Conservation (phyloP, 192 early-diverging fungal genomes). For the Thamnidium elegans region DNA sequence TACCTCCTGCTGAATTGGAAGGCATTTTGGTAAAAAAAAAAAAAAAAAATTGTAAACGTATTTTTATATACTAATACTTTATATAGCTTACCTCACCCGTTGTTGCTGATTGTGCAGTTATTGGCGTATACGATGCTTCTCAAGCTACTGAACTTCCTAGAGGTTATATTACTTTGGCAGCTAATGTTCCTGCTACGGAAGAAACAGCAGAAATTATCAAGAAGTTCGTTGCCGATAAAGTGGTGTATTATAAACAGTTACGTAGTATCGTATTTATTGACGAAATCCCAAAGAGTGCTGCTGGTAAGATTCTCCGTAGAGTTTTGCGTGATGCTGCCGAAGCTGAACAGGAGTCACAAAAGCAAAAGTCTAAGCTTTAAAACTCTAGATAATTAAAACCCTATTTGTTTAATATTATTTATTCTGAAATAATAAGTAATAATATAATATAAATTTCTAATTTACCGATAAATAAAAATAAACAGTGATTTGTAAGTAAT, state of each 20-base stretch:
- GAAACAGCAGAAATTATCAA: slow-evolving; percentile 42
- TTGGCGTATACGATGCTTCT: slow-evolving; percentile 59
- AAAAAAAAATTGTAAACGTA: not conserved
- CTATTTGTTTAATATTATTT: too few species aligned
- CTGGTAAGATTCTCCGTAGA: slow-evolving; percentile 81
- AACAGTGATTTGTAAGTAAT: too few species aligned
- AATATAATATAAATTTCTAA: too few species aligned
- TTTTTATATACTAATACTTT: slow-evolving; percentile 1
- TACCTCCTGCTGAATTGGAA: slow-evolving; percentile 88
- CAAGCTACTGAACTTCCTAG: slow-evolving; percentile 75
- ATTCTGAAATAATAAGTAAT: too few species aligned
- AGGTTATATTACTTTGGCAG: slow-evolving; percentile 69
- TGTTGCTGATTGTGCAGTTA: slow-evolving; percentile 69
- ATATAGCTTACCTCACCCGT: slow-evolving; percentile 61
- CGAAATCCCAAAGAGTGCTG: slow-evolving; percentile 69
- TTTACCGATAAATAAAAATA: too few species aligned
- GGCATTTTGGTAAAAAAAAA: slow-evolving; percentile 36
- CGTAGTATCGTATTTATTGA: slow-evolving; percentile 80
- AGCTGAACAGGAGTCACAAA: too few species aligned
- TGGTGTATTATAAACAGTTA: slow-evolving; percentile 74
- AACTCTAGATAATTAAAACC: too few species aligned
- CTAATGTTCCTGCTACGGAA: slow-evolving; percentile 24
- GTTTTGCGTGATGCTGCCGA: slow-evolving; percentile 18
- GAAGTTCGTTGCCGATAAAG: slow-evolving; percentile 55
- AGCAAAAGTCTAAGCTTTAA: too few species aligned